A percentile compares a stretch with the other conserved stretches of the same genome.
These are phyloP conservation scores for Scedosporium dehoogii DNA, from an alignment of 2,329 filamentous ascomycete genomes.

Conservation along the genomic window DNA sequence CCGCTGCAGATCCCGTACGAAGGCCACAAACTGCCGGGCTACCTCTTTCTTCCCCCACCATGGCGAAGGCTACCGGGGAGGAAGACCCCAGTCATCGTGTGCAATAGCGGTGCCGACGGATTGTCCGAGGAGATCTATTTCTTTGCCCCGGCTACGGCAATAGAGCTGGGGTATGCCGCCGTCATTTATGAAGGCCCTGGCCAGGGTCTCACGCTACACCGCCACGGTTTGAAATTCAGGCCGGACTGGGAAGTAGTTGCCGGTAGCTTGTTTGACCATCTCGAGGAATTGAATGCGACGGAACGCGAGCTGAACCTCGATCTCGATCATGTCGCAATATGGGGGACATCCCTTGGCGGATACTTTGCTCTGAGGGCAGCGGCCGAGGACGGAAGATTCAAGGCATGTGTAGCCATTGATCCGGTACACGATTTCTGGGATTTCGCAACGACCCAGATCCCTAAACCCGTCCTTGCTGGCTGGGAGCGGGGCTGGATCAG, in stretches of 20 bases:
- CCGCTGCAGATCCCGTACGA: conserved; percentile 28
- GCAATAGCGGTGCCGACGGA: conserved; percentile 24
- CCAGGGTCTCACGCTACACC: conserved; percentile 27
- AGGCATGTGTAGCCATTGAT: conserved; percentile 28
- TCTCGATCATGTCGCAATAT: conserved; percentile 22
- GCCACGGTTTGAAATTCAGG: conserved; percentile 18
- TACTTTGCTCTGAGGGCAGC: conserved; percentile 35
- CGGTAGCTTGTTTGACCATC: conserved; percentile 20
- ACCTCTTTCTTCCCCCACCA: conserved; percentile 23
- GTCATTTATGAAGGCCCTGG: conserved; percentile 36
- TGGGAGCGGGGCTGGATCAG: conserved; percentile 16
- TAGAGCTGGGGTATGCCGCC: conserved; percentile 28
- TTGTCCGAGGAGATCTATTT: conserved; percentile 31
- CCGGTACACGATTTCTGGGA: conserved; percentile 16
- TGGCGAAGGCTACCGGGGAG: conserved; percentile 11
- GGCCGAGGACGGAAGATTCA: conserved; percentile 27
- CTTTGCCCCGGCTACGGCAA: conserved; percentile 15
- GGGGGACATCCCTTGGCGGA: conserved; percentile 30
- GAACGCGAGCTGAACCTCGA: conserved; percentile 23
- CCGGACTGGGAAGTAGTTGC: conserved; percentile 28
- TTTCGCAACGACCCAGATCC: conserved; percentile 16
- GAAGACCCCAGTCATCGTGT: conserved; percentile 26
- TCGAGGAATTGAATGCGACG: conserved; percentile 11
- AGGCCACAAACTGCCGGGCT: conserved; percentile 21
- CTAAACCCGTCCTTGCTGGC: conserved; percentile 14